Evolutionary conservation across 2,329 filamentous ascomycete genomes (phyloP), one percentile per base, ranked within the genome.

Genomic region (Neonectria hederae): DNA sequence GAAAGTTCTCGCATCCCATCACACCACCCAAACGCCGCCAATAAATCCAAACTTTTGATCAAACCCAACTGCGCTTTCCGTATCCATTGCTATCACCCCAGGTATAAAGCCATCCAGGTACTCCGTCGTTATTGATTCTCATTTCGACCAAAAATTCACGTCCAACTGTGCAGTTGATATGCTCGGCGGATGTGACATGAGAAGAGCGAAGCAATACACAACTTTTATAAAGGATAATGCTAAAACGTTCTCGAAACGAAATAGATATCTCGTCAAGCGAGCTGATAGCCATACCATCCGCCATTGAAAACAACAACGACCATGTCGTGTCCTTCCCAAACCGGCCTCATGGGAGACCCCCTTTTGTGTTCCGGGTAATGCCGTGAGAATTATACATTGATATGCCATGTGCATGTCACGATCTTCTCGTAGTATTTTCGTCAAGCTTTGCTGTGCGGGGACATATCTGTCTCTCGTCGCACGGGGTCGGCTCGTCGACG

Each of bases 381-480:
- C 42, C 26, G 17, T 30, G 28, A 42, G 30, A 45, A 45, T 17
- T 17, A n/a, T 26, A 54, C 17, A 21, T 42, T 43, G 57, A 32
- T 60, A 32, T 24, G n/a, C 21, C 22, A 17, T 19, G 24, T 58
- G 43, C 40, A 54, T 58, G 28, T 30, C 51, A 45, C 38, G 24
- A 46, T 30, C 46, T 30, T 54, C 52, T 32, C 54, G 42, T 49
- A 49, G 35, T 59, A 5, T 51, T 67, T 52, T 66, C 57, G 35
- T 62, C 55, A 57, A 65, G 58, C 26, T 62, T 58, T 54, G 57
- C 58, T 59, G 62, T 65, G 61, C 68, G 65, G 67, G 58, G 69
- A 72, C 71, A 73, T 70, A 71, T 73, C 69, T 73, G 71, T 67
- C 71, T 46, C 68, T 63, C 60, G 59, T 71, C 65, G 51, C 62